Evolutionary conservation across 148 eudicot species (phyloP), one percentile per base, ranked within the genome.

Genomic region (Vaccinium myrtillus): DNA sequence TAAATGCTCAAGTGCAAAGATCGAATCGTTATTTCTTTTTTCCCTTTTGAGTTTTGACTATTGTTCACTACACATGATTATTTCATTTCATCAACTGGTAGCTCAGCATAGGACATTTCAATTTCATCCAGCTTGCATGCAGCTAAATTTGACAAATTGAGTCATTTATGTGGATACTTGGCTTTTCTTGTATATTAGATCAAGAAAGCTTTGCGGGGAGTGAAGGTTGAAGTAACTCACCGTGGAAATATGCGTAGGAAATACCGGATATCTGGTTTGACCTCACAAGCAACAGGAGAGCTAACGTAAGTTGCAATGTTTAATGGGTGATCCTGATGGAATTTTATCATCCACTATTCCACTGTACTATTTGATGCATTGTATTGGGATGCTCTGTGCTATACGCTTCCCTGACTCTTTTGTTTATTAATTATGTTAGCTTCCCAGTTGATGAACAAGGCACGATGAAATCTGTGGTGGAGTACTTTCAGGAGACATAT

Each of bases 401-500:
- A 4, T 1, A 25, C 11, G 7, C 6, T 14, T 46, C 25, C 50
- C 75, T 46, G 48, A 55, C 73, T 84, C 16, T 50, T 54, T 74
- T 15, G 25, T 75, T 49, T 36, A 21, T 53, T 55, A 21, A 39
- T 13, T 21, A 5, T 82, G 15, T 43, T 81, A 95, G 98, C 21
- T 95, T 95, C 84, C 97, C 95, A 11, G 95, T 95, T 73, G 97
- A 95, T 83, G 97, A 95, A 74, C 87, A 87, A 70, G 95, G 94
- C 0, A 94, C 97, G 16, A 83, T 91, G 93, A 95, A 92, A 82
- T 94, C 98, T 14, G 98, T 95, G 61, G 93, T 95, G 49, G 92
- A 95, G 67, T 95, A 95, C 86, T 95, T 95, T 80, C 86, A 83
- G 56, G 94, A 95, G 90, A 92, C 94, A 15, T 94, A 95, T 83